Conservation (phyloP, 2,329 filamentous ascomycete species). For the Aspergillus persii region DNA sequence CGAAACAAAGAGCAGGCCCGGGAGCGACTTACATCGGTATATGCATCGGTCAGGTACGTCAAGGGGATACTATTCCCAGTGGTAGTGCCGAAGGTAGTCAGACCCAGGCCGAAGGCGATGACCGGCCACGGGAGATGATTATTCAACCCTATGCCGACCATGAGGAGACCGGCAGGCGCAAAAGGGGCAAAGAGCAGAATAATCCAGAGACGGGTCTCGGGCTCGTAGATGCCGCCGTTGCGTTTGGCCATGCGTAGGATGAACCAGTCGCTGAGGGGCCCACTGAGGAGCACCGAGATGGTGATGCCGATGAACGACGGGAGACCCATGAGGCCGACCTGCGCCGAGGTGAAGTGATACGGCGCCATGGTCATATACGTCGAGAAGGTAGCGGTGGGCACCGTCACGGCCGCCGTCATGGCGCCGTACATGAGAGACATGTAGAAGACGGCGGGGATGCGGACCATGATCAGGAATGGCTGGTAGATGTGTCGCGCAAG, state of each 20-base stretch:
- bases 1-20: too few relatives aligned
- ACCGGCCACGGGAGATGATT: slow-evolving; percentile 10
- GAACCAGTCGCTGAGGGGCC: slow-evolving; percentile 37
- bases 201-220: slow-evolving; percentile 45
- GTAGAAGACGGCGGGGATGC: slow-evolving; percentile 51
- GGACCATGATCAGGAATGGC: slow-evolving; percentile 29
- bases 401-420: slow-evolving; percentile 13
- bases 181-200: slow-evolving; percentile 2
- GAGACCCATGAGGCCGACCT: slow-evolving; percentile 41
- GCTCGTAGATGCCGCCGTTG: slow-evolving; percentile 44
- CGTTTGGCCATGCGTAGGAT: slow-evolving; percentile 36
- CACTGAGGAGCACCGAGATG: slow-evolving; percentile 33
- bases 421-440: slow-evolving; percentile 40
- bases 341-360: slow-evolving; percentile 39
- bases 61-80: slow-evolving; percentile 24
- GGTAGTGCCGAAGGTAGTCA: slow-evolving; percentile 15
- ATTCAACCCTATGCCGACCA: slow-evolving; percentile 1
- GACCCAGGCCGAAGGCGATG: slow-evolving; percentile 14
- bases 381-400: slow-evolving; percentile 38
- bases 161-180: not conserved
- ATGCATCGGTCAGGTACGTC: slow-evolving; percentile 31
- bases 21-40: slow-evolving; percentile 22
- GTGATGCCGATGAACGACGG: slow-evolving; percentile 41
- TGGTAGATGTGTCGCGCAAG: slow-evolving; percentile 24
- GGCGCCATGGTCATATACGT: slow-evolving; percentile 37